Evolutionary conservation across 768 basidiomycete species (phyloP).

Genomic region (Lactarius sp.): DNA sequence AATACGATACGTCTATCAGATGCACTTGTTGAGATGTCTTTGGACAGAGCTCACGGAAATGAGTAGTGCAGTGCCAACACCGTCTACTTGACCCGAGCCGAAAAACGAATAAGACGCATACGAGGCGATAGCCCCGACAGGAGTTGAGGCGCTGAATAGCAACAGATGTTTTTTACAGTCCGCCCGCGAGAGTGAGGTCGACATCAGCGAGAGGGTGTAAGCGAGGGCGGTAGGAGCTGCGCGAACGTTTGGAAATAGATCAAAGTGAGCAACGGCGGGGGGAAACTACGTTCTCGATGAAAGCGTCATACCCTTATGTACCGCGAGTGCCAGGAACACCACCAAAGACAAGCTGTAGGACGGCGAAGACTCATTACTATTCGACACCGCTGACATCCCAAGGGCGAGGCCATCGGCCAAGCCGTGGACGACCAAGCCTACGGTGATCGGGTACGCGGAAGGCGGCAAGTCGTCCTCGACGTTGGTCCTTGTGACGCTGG

Average conservation of each 20-base stretch:
- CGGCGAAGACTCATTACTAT: conserved; percentile 29
- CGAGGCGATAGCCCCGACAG: conserved; percentile 72
- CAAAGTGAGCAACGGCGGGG: neutral
- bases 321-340: conserved; percentile 84
- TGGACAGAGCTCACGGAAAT: conserved; percentile 57
- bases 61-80: conserved; percentile 75
- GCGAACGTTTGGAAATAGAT: neutral
- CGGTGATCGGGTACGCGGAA: conserved; percentile 64
- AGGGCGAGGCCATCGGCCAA: conserved; percentile 90
- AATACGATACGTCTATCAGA: conserved; percentile 5
- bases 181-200: conserved; percentile 59
- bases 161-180: conserved; percentile 72
- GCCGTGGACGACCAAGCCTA: conserved; percentile 85
- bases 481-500: conserved; percentile 11
- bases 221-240: conserved; percentile 89
- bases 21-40: neutral
- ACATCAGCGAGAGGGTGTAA: conserved; percentile 78
- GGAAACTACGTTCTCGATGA: neutral
- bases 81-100: conserved; percentile 42
- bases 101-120: conserved; percentile 60
- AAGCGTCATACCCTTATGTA: conserved; percentile 71
- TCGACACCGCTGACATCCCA: conserved; percentile 63
- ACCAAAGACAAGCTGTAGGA: conserved; percentile 62
- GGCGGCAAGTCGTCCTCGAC: conserved; percentile 27
- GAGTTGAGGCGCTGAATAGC: conserved; percentile 81